Evolutionary conservation across 768 basidiomycete species (phyloP).

Genomic region (Rhizopogon vinicolor): DNA sequence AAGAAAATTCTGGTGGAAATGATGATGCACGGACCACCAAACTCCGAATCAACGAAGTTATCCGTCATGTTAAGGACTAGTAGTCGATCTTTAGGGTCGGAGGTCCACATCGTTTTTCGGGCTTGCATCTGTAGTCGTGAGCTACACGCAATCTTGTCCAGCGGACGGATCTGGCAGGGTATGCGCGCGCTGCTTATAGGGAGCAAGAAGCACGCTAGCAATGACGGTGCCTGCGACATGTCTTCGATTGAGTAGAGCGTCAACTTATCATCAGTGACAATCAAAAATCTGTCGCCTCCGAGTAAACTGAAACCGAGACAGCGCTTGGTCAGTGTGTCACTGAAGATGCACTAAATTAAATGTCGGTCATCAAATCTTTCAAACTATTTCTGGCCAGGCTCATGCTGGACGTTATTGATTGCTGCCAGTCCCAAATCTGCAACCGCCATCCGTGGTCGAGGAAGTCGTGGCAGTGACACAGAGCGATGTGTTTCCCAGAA

Average conservation of each 20-base stretch:
- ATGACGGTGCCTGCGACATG: background rate
- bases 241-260: background rate
- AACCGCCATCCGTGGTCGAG: background rate
- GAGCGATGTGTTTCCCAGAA: background rate
- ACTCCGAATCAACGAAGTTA: background rate
- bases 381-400: background rate
- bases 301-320: background rate
- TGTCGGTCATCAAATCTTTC: background rate
- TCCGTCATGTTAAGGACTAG: background rate
- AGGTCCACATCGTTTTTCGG: background rate
- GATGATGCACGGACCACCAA: background rate
- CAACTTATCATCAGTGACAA: background rate
- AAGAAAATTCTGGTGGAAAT: slow-evolving; percentile 62
- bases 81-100: background rate
- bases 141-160: background rate
- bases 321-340: background rate
- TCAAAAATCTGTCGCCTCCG: background rate
- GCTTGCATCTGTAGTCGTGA: background rate
- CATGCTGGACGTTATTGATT: background rate
- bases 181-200: background rate
- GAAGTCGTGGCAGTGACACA: background rate
- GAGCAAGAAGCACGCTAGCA: background rate
- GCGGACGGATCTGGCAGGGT: background rate
- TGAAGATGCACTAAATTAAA: background rate
- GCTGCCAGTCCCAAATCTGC: background rate